Evolutionary conservation across 768 basidiomycete species (phyloP), one percentile per base, ranked within the genome.

Genomic region (Austroboletus festivus): DNA sequence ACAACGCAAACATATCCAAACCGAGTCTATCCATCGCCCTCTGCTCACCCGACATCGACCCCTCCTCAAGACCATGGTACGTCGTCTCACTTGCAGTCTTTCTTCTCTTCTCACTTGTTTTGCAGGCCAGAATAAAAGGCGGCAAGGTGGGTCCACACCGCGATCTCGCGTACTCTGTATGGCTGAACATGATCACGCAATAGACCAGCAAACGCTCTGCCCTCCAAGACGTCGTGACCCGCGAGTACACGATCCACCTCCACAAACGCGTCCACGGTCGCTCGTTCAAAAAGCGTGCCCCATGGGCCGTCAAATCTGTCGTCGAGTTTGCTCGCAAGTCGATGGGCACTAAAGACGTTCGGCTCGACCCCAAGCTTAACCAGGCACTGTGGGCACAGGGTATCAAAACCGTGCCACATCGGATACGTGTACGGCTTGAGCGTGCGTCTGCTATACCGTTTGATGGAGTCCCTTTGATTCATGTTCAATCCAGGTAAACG

Each of bases 161-260:
- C 19, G n/a, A 74, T 76, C 50, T 64, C 3, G 26, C 37, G 39
- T 42, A 30, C 31, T 35, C 1, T n/a, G n/a, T n/a, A n/a, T n/a
- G n/a, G n/a, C n/a, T n/a, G n/a, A n/a, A n/a, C n/a, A n/a, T n/a
- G n/a, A n/a, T n/a, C n/a, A n/a, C n/a, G n/a, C n/a, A n/a, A n/a
- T n/a, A n/a, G n/a, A n/a, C 28, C 28, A 28, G 28, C 12, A 28
- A 96, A 81, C 93, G 95, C 73, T 94, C 93, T 51, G 95, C 95
- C 47, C 90, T 97, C 69, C 83, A 90, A 73, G 95, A 98, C 71
- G 95, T 97, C 74, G 95, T 97, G 57, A 89, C 94, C 57, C 86
- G 94, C 65, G 95, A 99, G 71, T 96, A 97, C 86, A 97, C 95
- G 65, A 88, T 97, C 78, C 92, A 96, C 74, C 76, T 97, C 34